Evolutionary conservation across 2,329 filamentous ascomycete species (phyloP).

Genomic region (Penicillium sp.): DNA sequence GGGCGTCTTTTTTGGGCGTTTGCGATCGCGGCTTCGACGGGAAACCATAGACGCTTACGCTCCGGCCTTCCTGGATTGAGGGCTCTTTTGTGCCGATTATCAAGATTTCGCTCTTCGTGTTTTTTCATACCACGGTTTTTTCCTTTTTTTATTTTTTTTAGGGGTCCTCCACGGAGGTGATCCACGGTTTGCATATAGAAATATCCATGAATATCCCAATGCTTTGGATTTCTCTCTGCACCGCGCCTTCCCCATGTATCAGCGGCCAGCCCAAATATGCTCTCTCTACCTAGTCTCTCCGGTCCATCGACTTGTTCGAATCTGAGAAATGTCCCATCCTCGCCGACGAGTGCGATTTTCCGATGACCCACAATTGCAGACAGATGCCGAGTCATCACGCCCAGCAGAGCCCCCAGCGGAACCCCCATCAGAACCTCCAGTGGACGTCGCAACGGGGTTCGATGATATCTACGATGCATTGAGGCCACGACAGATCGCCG

Average conservation of each 20-base stretch:
- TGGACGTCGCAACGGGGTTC: conserved; percentile 16
- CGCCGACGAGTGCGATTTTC: conserved; percentile 11
- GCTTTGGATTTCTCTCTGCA: conserved; percentile 1
- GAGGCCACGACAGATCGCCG: conserved; percentile 18
- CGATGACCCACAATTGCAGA: neutral
- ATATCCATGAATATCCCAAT: conserved; percentile 11
- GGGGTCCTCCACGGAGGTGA: neutral
- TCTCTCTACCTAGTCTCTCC: neutral
- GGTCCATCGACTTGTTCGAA: neutral
- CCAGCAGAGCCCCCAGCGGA: neutral
- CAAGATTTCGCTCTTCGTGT: conserved; percentile 9
- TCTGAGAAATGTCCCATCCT: neutral
- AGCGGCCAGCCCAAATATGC: neutral
- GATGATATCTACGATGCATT: conserved; percentile 20
- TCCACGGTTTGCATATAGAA: conserved; percentile 19
- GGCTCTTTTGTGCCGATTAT: conserved; percentile 9
- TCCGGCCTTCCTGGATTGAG: neutral
- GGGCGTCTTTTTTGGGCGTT: conserved; percentile 21
- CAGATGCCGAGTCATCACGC: neutral
- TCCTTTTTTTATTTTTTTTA: neutral
- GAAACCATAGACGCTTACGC: conserved; percentile 12
- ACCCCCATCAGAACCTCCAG: neutral
- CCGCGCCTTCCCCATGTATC: neutral
- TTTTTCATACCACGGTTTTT: conserved; percentile 14
- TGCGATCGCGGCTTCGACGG: conserved; percentile 15